Conservation (phyloP, 805 yeast genomes). For the Starmerella potacharoeniae region DNA sequence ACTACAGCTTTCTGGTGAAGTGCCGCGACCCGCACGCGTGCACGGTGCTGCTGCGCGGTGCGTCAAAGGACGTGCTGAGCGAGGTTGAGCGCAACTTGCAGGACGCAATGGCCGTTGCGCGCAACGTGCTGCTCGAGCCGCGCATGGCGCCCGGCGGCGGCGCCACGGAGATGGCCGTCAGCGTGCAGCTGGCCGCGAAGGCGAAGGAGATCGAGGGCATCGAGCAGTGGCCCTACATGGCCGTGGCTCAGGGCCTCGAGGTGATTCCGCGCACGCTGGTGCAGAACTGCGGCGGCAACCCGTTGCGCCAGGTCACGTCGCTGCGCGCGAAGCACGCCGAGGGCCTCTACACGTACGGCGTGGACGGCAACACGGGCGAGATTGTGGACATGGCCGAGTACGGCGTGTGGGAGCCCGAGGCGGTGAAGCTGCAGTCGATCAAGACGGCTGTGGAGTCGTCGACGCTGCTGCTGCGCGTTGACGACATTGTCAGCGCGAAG, state of each 20-base stretch:
- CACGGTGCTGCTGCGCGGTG: conserved; percentile 85
- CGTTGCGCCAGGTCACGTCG: conserved; percentile 78
- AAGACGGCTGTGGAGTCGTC: conserved; percentile 99
- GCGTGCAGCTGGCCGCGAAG: conserved; percentile 75
- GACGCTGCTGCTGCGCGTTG: conserved; percentile 85
- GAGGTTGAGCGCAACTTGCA: conserved; percentile 95
- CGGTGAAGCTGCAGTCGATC: conserved; percentile 88
- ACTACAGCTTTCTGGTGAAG: conserved; percentile 72
- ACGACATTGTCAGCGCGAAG: conserved; percentile 94
- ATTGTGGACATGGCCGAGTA: conserved; percentile 90
- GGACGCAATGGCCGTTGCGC: conserved; percentile 96
- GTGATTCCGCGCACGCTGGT: conserved; percentile 95
- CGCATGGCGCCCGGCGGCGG: conserved; percentile 97
- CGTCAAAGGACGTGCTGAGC: conserved; percentile 89
- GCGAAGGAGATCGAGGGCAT: conserved; percentile 90
- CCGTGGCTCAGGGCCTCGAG: conserved; percentile 97
- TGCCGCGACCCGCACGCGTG: conserved; percentile 87
- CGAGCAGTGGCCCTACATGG: conserved; percentile 97
- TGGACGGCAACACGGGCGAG: conserved; percentile 90
- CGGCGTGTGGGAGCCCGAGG: conserved; percentile 99
- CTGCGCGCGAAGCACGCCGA: conserved; percentile 94
- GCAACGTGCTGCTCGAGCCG: conserved; percentile 91
- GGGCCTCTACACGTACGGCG: conserved; percentile 75
- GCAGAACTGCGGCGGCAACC: conserved; percentile 96
- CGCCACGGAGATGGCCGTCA: conserved; percentile 97